Base-by-base conservation (phyloP, 1,284 basidiomycete genomes). In the Fistulinella cinereoalba region DNA sequence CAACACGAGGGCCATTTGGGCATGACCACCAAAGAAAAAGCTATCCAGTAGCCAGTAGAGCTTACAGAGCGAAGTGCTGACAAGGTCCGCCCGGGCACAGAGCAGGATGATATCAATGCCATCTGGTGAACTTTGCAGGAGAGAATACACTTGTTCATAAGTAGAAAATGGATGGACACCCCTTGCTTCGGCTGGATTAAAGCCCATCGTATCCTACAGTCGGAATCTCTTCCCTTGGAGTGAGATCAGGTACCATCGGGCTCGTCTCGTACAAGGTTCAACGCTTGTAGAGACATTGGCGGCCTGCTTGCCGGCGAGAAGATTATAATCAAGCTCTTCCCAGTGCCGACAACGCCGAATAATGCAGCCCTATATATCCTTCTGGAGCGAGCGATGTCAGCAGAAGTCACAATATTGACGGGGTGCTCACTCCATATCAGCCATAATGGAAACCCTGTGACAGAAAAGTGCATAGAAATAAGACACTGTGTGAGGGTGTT, bases 1-100 rank as follows among this genome's bases (percentile, higher is more conserved):
- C 21, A 72, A 50, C 39, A 69, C 55, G 21, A 71, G 49, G 29
- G 65, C 66, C 41, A 72, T 60, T 15, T 60, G 67, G 2, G 65
- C 64, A 6, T 42, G 52, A 15, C 58, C 60, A 16, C 46, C 31
- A 31, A 62, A 62, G 51, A 61, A 62, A 41, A 61, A 52, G 36
- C 44, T 46, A 29, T 64, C 41, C 38, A 61, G 37, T 8, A 61
- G 34, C 61, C 62, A 61, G 39, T 62, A 62, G 27, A 61, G 58
- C 13, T 36, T 55, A 15, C 58, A 54, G 37, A 65, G 47, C 3
- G 62, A 62, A 5, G 62, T 53, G 12, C 49, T 64, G 51, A 61
- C 46, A 1, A 43, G 48, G 16, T 61, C 62, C 40, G 47, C 62
- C 21, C 54, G 58, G 16, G 61, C 44, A 23, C 59, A 61, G 41